phyloP scores from a whole-genome alignment of 108 stramenopile genomes.

The Chaetoceros muelleri region DNA sequence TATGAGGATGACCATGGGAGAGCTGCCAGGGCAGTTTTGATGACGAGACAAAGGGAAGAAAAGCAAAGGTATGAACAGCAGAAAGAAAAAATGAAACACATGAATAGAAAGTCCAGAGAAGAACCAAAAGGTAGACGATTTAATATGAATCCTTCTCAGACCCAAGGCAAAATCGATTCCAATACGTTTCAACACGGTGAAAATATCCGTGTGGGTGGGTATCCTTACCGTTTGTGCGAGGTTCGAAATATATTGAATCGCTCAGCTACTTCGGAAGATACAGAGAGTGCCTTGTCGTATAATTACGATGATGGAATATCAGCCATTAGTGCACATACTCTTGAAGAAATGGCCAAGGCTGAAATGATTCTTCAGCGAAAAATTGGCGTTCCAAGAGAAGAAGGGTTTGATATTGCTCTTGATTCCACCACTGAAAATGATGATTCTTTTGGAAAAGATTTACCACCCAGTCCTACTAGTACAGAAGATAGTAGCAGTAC shows the following conservation, averaged over 20 bases:
- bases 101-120: neutral
- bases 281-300: neutral
- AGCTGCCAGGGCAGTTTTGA: neutral
- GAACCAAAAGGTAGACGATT: neutral
- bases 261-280: neutral
- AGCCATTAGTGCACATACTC: slow-evolving; percentile 54
- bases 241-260: neutral
- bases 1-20: neutral
- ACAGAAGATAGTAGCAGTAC: neutral
- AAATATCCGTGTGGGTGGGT: neutral
- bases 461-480: neutral
- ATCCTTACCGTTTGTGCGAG: neutral
- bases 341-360: slow-evolving; percentile 52
- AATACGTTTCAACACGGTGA: no score
- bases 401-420: neutral
- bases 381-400: neutral
- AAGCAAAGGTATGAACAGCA: neutral
- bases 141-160: neutral
- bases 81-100: neutral
- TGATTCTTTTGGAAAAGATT: no score
- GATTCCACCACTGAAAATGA: neutral
- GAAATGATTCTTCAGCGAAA: neutral
- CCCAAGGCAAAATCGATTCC: neutral
- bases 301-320: slow-evolving; percentile 58
- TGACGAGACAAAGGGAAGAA: neutral